Evolutionary conservation across 257 asterid species (phyloP).

Genomic region (Solanum paucissectum): DNA sequence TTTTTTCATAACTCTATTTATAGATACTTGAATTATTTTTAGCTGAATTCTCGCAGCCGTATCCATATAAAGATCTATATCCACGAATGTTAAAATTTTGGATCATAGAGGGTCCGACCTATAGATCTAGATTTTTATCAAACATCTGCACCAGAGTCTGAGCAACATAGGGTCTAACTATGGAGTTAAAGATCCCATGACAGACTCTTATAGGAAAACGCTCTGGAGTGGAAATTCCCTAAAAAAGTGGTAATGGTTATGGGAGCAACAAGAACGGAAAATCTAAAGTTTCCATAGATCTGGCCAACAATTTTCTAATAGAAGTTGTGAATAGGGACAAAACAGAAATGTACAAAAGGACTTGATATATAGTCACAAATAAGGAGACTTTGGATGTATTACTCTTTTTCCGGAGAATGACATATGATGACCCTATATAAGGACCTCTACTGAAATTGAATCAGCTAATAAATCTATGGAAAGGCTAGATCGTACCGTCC

Average conservation of each 20-base stretch:
- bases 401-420: not conserved
- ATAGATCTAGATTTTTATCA: no score
- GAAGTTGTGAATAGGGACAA: not conserved
- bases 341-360: not conserved
- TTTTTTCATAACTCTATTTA: no score
- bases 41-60: not conserved
- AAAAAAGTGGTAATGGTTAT: not conserved
- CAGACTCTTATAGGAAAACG: no score
- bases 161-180: no score
- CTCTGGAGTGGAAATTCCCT: not conserved
- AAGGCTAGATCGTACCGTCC: not conserved
- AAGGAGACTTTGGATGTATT: not conserved
- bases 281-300: not conserved
- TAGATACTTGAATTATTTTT: not conserved
- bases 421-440: not conserved
- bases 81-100: no score
- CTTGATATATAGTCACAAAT: not conserved
- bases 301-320: not conserved
- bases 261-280: not conserved
- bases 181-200: not conserved
- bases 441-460: not conserved
- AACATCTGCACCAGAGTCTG: not conserved
- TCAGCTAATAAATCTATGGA: not conserved
- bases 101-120: not conserved
- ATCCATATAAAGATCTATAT: not conserved